Conservation (phyloP, 75 land plant species). For the Gnetum montanum region DNA sequence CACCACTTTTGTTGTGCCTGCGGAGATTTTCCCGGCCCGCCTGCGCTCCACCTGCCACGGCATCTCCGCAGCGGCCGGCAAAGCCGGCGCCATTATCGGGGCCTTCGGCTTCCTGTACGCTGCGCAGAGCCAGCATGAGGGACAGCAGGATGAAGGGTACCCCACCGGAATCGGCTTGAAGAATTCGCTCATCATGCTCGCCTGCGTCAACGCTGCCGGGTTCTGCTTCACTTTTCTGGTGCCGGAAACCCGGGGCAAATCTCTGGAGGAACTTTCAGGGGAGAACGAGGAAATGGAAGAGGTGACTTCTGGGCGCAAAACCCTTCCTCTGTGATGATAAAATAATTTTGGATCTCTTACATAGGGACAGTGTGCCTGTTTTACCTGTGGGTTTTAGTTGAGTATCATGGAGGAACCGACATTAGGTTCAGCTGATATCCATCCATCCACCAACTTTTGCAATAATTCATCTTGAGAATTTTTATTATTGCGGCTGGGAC, state of each 20-base stretch:
- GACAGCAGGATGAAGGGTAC: slow-evolving; percentile 43
- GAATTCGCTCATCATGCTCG: slow-evolving; percentile 47
- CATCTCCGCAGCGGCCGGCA: slow-evolving; percentile 75
- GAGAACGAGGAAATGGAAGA: slow-evolving; percentile 22
- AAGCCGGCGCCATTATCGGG: slow-evolving; percentile 67
- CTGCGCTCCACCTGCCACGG: slow-evolving; percentile 79
- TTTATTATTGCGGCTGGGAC: too few species aligned
- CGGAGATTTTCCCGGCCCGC: slow-evolving; percentile 49
- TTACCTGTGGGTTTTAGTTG: too few species aligned
- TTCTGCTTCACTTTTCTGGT: slow-evolving; percentile 41
- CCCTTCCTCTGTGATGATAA: too few species aligned
- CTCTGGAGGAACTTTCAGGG: slow-evolving; percentile 37
- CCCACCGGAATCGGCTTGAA: slow-evolving; percentile 53
- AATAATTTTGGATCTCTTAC: too few species aligned
- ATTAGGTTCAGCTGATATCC: too few species aligned
- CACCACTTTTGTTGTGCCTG: slow-evolving; percentile 35
- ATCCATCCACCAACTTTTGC: too few species aligned
- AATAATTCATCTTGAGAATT: too few species aligned
- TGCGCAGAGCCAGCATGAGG: slow-evolving; percentile 37
- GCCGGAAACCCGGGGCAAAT: slow-evolving; percentile 50
- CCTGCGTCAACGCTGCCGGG: slow-evolving; percentile 30
- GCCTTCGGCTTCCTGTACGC: slow-evolving; percentile 73
- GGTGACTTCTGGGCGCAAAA: too few species aligned
- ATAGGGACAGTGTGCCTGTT: too few species aligned
- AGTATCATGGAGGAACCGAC: too few species aligned